These are phyloP conservation scores for Ustilago tritici DNA, from an alignment of 1,284 basidiomycete genomes.

Conservation along the genomic window DNA sequence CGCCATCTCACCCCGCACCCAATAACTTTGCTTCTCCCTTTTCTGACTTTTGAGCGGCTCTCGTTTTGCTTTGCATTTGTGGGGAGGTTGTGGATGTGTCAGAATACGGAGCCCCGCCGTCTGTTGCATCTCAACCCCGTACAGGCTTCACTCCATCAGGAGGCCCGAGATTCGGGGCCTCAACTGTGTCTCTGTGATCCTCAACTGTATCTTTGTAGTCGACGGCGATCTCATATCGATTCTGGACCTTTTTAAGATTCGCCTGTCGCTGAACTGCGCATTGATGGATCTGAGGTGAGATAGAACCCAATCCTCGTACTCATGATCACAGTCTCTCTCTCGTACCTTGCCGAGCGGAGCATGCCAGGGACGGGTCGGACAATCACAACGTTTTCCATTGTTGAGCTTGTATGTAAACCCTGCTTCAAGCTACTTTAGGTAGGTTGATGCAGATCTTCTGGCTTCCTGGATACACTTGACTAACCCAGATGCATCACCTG, in stretches of 20 bases:
- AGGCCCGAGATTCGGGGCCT: background rate
- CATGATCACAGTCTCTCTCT: no score
- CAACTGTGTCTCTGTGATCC: background rate
- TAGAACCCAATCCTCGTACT: no score
- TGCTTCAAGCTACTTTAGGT: no score
- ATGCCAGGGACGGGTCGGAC: no score
- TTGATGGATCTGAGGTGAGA: no score
- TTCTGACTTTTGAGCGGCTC: background rate
- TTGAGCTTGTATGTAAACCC: background rate
- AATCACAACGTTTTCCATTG: background rate
- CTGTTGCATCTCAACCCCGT: background rate
- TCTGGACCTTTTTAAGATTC: no score
- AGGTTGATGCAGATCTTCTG: constrained; percentile 6
- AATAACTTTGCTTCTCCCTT: background rate
- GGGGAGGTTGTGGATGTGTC: background rate
- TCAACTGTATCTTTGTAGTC: no score
- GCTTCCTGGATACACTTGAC: constrained; percentile 54
- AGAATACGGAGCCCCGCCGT: background rate
- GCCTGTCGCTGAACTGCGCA: no score
- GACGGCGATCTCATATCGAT: no score
- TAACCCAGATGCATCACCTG: constrained; percentile 58
- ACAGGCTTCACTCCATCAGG: background rate
- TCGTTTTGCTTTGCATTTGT: background rate
- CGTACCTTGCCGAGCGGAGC: no score
- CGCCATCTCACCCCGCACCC: constrained; percentile 8